Base-by-base conservation (phyloP, 495 filamentous ascomycete genomes). In the Aspergillus nanangensis region DNA sequence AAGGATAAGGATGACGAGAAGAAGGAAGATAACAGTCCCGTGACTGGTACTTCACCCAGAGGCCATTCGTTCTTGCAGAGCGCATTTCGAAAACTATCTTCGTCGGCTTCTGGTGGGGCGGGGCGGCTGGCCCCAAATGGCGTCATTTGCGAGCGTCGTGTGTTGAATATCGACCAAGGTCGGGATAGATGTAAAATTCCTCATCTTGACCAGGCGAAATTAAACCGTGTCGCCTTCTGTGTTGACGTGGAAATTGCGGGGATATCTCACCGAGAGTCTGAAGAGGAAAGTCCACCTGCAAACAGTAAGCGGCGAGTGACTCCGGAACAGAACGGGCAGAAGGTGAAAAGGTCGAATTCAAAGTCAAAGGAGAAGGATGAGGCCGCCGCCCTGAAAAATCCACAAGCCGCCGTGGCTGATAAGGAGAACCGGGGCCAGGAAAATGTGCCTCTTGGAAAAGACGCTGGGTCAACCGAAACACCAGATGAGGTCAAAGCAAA, bases 211-310 rank as follows among this genome's bases (percentile, higher is more conserved):
- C 82, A 85, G 48, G 78, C 77, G 14, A 95, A 93, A 50, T 66
- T 98, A 24, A 77, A 90, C 17, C 77, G 88, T 25, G 93, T 98
- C 2, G 87, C 90, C 2, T 98, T 98, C 55, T 95, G 87, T 52
- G 93, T 98, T 3, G 93, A 98, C 62, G 93, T 98, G 10, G 93
- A 98, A 67, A 93, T 98, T 56, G 91, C 93, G n/a, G 81, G 81
- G 0, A 60, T 78, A 24, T 78, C 82, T 14, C 62, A 62, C 45
- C 60, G 61, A 11, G 69, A 72, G 32, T 62, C 62, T 13, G 66
- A 70, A 41, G 71, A 72, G 29, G 65, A 69, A 20, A 62, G 55
- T 36, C 57, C 63, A 10, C 53, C 66, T 25, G 20, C 44, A 24
- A 62, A 48, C 35, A 56, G 52, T 45, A 57, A 59, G 41, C 55